A percentile compares a stretch with the other conserved stretches of the same genome.
Evolutionary conservation across 192 early-diverging fungal genomes (phyloP).

Genomic region (Lobosporangium transversale): DNA sequence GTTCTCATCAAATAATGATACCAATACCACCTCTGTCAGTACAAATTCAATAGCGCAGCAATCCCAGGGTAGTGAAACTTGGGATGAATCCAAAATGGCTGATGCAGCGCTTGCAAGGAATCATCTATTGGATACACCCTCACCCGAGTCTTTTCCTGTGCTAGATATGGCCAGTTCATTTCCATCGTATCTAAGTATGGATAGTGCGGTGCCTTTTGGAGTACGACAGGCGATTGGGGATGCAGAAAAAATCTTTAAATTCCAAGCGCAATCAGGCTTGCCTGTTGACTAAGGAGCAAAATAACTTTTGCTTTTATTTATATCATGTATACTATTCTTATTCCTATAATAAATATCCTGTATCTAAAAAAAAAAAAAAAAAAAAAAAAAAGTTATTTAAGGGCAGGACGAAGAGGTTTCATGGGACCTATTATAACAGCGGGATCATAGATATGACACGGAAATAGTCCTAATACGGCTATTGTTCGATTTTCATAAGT

Average conservation of each 20-base stretch:
- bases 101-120: conserved; percentile 16
- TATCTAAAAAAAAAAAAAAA: no score
- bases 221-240: conserved; percentile 24
- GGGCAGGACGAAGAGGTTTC: no score
- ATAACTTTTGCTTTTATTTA: no score
- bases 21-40: not conserved
- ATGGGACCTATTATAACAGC: no score
- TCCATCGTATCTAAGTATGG: conserved; percentile 22
- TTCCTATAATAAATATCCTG: no score
- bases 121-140: conserved; percentile 21
- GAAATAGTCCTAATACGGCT: no score
- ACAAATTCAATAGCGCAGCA: conserved; percentile 3
- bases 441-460: no score
- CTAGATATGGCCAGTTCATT: conserved; percentile 37
- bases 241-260: conserved; percentile 32
- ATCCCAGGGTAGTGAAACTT: conserved; percentile 9
- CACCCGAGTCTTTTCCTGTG: conserved; percentile 26
- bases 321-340: no score
- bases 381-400: no score
- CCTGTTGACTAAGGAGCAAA: not conserved
- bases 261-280: conserved; percentile 15
- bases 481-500: no score
- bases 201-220: conserved; percentile 21
- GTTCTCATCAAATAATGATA: not conserved
- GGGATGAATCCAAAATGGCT: conserved; percentile 16